Percentiles rank a stretch among this genome's conserved stretches.
Evolutionary conservation across 768 basidiomycete genomes (phyloP).

Genomic region (Trametes maxima): DNA sequence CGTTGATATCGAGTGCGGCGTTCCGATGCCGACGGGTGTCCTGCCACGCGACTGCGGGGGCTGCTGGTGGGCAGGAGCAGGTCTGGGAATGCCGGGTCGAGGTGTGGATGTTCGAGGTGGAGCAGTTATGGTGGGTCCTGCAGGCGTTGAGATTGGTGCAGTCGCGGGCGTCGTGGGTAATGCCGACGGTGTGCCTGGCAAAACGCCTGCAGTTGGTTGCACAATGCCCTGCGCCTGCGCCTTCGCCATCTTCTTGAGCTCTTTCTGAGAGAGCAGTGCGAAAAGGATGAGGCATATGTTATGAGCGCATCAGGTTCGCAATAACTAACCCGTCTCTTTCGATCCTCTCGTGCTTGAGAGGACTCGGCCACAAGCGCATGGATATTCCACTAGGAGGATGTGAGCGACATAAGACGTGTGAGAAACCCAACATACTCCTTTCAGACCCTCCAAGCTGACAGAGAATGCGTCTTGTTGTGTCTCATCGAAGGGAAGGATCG

Average conservation of each 20-base stretch:
- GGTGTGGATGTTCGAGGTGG: constrained; percentile 27
- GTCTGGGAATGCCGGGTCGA: constrained; percentile 10
- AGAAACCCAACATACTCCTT: constrained; percentile 55
- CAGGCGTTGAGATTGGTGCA: constrained; percentile 15
- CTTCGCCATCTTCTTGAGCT: constrained; percentile 69
- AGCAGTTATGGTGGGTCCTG: neutral
- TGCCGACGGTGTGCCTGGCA: constrained; percentile 7
- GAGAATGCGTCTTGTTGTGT: constrained; percentile 76
- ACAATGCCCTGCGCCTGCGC: constrained; percentile 42
- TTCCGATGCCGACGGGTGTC: constrained; percentile 31
- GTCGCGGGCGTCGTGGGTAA: constrained; percentile 18
- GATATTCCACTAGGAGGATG: constrained; percentile 62
- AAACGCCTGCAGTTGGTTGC: constrained; percentile 25
- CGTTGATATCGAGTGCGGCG: constrained; percentile 25
- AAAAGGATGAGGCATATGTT: neutral
- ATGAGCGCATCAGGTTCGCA: neutral
- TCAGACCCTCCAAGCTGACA: constrained; percentile 70
- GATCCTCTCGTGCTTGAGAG: constrained; percentile 74
- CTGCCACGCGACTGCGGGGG: constrained; percentile 27
- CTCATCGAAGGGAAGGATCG: constrained; percentile 65
- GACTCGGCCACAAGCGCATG: constrained; percentile 63
- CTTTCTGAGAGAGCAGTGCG: constrained; percentile 50
- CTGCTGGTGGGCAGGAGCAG: constrained; percentile 27
- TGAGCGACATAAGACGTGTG: constrained; percentile 22
- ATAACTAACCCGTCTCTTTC: constrained; percentile 69